Evolutionary conservation across 2,329 filamentous ascomycete species (phyloP).

Genomic region (Phaeomoniella chlamydospora): DNA sequence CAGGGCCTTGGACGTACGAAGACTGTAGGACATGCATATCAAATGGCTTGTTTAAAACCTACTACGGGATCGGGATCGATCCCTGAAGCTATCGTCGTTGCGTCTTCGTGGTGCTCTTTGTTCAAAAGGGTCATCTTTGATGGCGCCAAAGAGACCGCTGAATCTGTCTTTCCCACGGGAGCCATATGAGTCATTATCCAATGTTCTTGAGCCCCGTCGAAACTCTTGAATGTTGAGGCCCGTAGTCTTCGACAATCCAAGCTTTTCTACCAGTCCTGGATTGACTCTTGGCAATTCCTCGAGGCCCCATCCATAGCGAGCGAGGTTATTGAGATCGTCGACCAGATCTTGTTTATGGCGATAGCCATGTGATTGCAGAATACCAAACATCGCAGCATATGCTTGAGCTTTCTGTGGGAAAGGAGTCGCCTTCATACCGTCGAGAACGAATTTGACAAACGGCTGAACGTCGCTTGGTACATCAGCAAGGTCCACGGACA

Average conservation of each 20-base stretch:
- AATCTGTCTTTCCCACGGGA: no score
- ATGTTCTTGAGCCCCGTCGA: no score
- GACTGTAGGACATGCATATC: no score
- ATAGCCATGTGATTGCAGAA: conserved; percentile 9
- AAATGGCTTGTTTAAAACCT: no score
- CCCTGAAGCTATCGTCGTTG: no score
- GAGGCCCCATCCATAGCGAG: conserved; percentile 33
- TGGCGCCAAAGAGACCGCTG: no score
- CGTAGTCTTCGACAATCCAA: conserved; percentile 14
- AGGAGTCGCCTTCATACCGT: conserved; percentile 17
- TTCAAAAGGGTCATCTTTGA: no score
- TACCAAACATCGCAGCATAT: conserved; percentile 14
- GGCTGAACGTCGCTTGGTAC: conserved; percentile 11
- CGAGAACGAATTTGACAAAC: conserved; percentile 24
- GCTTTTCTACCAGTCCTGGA: conserved; percentile 11
- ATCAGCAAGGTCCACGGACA: conserved; percentile 16
- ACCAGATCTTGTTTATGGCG: conserved; percentile 23
- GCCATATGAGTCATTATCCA: no score
- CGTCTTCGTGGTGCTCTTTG: no score
- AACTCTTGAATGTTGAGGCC: no score
- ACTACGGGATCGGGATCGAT: no score
- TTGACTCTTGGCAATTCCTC: conserved; percentile 20
- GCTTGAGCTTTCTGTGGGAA: conserved; percentile 14
- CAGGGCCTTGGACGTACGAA: no score
- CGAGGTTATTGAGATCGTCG: conserved; percentile 27